These are phyloP conservation scores for Penicillium sp. DNA, from an alignment of 2,329 filamentous ascomycete species.

Conservation along the genomic window DNA sequence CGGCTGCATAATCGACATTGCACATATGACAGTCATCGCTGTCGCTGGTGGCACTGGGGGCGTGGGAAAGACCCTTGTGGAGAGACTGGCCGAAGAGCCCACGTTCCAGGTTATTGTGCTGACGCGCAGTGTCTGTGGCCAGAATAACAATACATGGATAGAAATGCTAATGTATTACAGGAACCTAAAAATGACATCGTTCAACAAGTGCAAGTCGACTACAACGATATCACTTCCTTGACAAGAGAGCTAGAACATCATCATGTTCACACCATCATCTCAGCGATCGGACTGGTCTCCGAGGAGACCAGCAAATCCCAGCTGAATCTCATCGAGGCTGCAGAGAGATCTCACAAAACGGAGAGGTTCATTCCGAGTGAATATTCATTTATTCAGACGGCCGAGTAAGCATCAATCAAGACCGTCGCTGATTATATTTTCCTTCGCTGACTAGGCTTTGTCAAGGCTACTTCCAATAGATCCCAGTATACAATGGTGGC, in stretches of 20 bases:
- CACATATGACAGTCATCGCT: slow-evolving; percentile 40
- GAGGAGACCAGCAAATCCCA: slow-evolving; percentile 31
- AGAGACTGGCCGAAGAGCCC: slow-evolving; percentile 34
- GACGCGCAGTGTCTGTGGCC: slow-evolving; percentile 31
- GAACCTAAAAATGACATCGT: neutral
- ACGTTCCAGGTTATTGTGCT: slow-evolving; percentile 40
- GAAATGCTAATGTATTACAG: neutral
- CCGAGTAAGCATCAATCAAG: slow-evolving; percentile 24
- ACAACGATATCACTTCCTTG: slow-evolving; percentile 28
- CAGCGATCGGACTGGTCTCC: slow-evolving; percentile 34
- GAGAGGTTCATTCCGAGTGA: slow-evolving; percentile 43
- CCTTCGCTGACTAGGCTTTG: neutral
- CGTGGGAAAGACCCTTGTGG: slow-evolving; percentile 46
- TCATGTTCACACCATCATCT: slow-evolving; percentile 45
- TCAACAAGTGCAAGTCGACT: slow-evolving; percentile 29
- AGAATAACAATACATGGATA: neutral
- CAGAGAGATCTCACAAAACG: slow-evolving; percentile 36
- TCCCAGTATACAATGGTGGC: slow-evolving; percentile 29
- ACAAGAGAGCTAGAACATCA: slow-evolving; percentile 30
- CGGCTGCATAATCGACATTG: too few relatives aligned
- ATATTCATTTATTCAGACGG: slow-evolving; percentile 36
- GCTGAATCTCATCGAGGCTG: slow-evolving; percentile 43
- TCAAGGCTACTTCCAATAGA: slow-evolving; percentile 25
- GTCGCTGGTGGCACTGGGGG: slow-evolving; percentile 46
- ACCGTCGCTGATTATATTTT: neutral